Base-by-base conservation (phyloP, 2,329 filamentous ascomycete species). In the Hypomyces perniciosus region DNA sequence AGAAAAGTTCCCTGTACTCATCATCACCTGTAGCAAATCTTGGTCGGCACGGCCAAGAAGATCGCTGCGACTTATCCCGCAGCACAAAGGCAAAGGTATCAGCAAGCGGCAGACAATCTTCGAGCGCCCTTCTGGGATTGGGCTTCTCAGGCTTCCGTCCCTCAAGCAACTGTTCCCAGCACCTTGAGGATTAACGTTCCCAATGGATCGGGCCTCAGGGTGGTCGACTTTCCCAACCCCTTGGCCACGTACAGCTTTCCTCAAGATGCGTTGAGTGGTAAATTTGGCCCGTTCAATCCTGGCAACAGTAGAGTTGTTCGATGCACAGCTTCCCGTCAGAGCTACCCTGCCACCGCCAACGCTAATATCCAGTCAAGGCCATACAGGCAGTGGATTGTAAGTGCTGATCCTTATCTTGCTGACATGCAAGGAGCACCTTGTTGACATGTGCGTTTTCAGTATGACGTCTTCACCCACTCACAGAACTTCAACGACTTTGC, bases 71-170 rank as follows among this genome's bases (percentile, higher is more conserved):
- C 65, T 34, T 80, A 79, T 56, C 68, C 66, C 10, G 56, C 50
- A 52, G 59, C 31, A 53, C 67, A 56, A 55, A 66, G 56, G 52
- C 57, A 39, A 50, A 56, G 52, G 26, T 80, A 80, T 56, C 56
- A 62, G 26, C 57, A 66, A 3, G 76, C 77, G 2, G 77, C 76
- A 2, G 65, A 74, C 38, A 63, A 58, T 0, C 68, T 80, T 28
- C 71, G 77, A 31, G 61, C 72, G 9, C 76, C 78, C 2, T 80
- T 68, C 62, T 81, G 78, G 78, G 78, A 81, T 62, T 81, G 77
- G 78, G 76, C 70, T 2, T 52, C 56, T 3, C 60, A 73, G 33
- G 55, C 68, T 4, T 53, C 56, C n/a, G 66, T 81, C 3, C 78
- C 79, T 4, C 56, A 59, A 0, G 68, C 70, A n/a, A 70, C 65